A percentile compares a stretch with the other conserved stretches of the same genome.
Conservation (phyloP, 176 grass and related monocot species). For the Panicum miliaceum region DNA sequence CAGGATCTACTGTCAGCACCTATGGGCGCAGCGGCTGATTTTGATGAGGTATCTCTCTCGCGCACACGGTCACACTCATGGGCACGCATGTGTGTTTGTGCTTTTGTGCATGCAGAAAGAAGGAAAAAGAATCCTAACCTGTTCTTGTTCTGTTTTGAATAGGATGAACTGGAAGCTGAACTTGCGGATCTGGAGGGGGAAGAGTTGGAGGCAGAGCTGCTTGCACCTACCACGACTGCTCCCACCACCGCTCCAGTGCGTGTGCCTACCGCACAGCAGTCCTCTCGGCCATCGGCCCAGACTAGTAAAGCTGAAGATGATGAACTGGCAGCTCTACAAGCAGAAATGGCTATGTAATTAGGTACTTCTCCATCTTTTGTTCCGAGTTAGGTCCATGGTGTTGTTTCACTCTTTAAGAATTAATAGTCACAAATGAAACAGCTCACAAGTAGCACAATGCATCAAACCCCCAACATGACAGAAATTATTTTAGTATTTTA, state of each 20-base stretch:
- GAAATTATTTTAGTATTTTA: conserved; percentile 1
- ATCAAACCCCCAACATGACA: not conserved
- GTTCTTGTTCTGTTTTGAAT: conserved; percentile 35
- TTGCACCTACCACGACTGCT: conserved; percentile 66
- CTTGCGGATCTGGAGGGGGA: conserved; percentile 85
- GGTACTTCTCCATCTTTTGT: conserved; percentile 38
- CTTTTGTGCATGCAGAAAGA: not conserved
- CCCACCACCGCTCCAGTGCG: conserved; percentile 59
- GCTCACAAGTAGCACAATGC: not conserved
- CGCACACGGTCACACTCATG: not conserved
- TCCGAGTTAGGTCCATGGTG: not conserved
- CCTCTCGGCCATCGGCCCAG: conserved; percentile 60
- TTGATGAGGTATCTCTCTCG: conserved; percentile 70
- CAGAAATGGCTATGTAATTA: conserved; percentile 94
- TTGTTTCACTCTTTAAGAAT: not conserved
- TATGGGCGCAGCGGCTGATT: conserved; percentile 85
- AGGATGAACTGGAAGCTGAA: conserved; percentile 98
- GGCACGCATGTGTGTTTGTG: not conserved
- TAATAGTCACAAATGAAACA: not conserved
- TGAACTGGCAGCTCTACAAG: conserved; percentile 88
- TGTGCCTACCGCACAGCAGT: conserved; percentile 53
- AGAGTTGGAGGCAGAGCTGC: conserved; percentile 76
- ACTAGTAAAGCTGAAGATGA: conserved; percentile 75
- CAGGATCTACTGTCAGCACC: conserved; percentile 82
- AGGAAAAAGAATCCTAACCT: conserved; percentile 11